Percentiles rank a stretch among this genome's conserved stretches.
These are phyloP conservation scores for Suhomyces guaymorum DNA, from an alignment of 1,139 yeast genomes.

Conservation along the genomic window DNA sequence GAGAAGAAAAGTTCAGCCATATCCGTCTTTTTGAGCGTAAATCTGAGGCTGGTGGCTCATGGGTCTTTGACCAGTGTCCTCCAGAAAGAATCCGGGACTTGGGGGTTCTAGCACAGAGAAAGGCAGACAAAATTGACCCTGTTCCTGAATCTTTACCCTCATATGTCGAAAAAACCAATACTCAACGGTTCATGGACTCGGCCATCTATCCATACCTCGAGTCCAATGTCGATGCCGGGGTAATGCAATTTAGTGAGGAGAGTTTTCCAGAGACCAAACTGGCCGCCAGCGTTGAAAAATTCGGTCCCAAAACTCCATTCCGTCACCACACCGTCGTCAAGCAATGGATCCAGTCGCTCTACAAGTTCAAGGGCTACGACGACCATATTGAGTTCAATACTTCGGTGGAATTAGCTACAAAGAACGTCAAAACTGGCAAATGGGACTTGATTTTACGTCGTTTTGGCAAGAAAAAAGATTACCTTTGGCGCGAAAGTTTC, in stretches of 20 bases:
- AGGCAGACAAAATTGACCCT: conserved; percentile 13
- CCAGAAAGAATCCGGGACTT: conserved; percentile 23
- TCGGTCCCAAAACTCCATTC: conserved; percentile 20
- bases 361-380: conserved; percentile 23
- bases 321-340: conserved; percentile 15
- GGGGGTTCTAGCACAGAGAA: conserved; percentile 13
- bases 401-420: conserved; percentile 16
- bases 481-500: conserved; percentile 25
- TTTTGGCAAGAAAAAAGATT: conserved; percentile 16
- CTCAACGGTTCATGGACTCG: conserved; percentile 26
- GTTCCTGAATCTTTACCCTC: conserved; percentile 15
- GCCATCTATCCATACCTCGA: conserved; percentile 18
- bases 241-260: conserved; percentile 21
- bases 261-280: conserved; percentile 15
- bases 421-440: conserved; percentile 15
- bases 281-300: conserved; percentile 17
- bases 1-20: conserved; percentile 33
- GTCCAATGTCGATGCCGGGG: conserved; percentile 18
- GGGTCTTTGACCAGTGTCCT: conserved; percentile 29
- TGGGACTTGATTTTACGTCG: conserved; percentile 19
- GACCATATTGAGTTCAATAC: conserved; percentile 20
- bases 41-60: conserved; percentile 45
- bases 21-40: conserved; percentile 45
- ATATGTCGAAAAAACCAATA: conserved; percentile 14
- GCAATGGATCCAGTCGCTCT: conserved; percentile 19